A percentile compares a stretch with the other conserved stretches of the same genome.
Conservation (phyloP, 768 basidiomycete genomes). For the Amylocystis lapponica region DNA sequence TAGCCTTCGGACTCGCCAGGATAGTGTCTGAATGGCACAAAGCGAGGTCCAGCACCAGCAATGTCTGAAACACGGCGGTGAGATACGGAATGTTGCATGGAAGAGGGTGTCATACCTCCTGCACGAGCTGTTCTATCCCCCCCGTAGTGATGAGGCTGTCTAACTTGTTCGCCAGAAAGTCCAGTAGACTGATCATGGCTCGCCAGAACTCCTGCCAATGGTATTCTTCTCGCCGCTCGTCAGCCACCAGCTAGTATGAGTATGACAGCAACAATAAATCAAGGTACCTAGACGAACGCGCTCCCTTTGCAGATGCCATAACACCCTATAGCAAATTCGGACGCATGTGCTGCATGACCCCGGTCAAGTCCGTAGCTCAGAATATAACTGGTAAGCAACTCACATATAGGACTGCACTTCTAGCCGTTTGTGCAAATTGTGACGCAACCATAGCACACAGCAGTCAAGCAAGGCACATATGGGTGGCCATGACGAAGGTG, state of each 20-base stretch:
- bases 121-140: slow-evolving; percentile 45
- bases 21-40: slow-evolving; percentile 48
- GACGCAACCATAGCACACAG: slow-evolving; percentile 63
- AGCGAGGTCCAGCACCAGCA: slow-evolving; percentile 47
- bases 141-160: slow-evolving; percentile 48
- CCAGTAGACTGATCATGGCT: slow-evolving; percentile 47
- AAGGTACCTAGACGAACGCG: slow-evolving; percentile 50
- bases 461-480: slow-evolving; percentile 62
- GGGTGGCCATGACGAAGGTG: slow-evolving; percentile 36
- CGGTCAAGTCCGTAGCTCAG: neutral
- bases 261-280: neutral
- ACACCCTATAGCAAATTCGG: slow-evolving; percentile 44
- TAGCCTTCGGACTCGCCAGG: slow-evolving; percentile 45
- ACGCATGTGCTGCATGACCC: slow-evolving; percentile 43
- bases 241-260: slow-evolving; percentile 3
- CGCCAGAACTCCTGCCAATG: slow-evolving; percentile 64
- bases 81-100: neutral
- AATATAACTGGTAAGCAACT: slow-evolving; percentile 13
- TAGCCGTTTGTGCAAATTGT: slow-evolving; percentile 60
- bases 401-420: slow-evolving; percentile 55
- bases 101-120: slow-evolving; percentile 39
- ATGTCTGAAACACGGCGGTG: slow-evolving; percentile 28
- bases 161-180: slow-evolving; percentile 50
- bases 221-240: slow-evolving; percentile 59
- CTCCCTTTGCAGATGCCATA: slow-evolving; percentile 53